Evolutionary conservation across 768 basidiomycete genomes (phyloP), one percentile per base, ranked within the genome.

Genomic region (Podaxis sp.): DNA sequence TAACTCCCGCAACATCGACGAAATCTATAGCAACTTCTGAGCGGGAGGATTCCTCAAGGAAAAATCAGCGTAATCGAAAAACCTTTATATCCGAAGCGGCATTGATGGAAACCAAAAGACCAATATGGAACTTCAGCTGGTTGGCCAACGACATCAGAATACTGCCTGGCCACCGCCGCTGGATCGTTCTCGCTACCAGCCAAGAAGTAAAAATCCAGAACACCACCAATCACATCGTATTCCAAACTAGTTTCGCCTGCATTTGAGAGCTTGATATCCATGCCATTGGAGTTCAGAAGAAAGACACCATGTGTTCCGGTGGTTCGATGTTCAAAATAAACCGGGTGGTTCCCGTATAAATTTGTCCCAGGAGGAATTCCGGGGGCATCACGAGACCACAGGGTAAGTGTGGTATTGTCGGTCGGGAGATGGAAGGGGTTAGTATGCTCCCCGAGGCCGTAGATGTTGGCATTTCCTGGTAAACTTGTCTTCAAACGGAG

Each of bases 161-260:
- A 92, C 74, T 93, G 90, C 63, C 79, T 77, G 3, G 86, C 82
- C 0, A 87, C 83, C 48, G 81, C 82, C 2, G 73, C 77, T 2
- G 88, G 88, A 68, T 86, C 80, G 4, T 73, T 79, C 66, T 80
- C 76, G 68, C 85, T 87, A 6, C 90, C 90, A 28, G 87, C 84
- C 57, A 92, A 75, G 75, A 94, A 91, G 77, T 91, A 89, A 66
- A 92, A 87, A 70, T 92, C 90, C 30, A 92, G 72, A 0, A 91
- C 81, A 7, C 90, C 90, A 3, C 91, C 92, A 66, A 94, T 88
- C 28, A 84, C 82, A 64, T 90, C 87, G 72, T 92, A 94, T 75
- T 93, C 88, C 62, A 90, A 72, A 3, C 82, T 72, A 6, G 79
- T 77, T 19, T 69, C 73, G 4, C 69, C 65, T 9, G 72, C 74